Conservation (phyloP, 805 yeast genomes). For the Starmerella asiatica region DNA sequence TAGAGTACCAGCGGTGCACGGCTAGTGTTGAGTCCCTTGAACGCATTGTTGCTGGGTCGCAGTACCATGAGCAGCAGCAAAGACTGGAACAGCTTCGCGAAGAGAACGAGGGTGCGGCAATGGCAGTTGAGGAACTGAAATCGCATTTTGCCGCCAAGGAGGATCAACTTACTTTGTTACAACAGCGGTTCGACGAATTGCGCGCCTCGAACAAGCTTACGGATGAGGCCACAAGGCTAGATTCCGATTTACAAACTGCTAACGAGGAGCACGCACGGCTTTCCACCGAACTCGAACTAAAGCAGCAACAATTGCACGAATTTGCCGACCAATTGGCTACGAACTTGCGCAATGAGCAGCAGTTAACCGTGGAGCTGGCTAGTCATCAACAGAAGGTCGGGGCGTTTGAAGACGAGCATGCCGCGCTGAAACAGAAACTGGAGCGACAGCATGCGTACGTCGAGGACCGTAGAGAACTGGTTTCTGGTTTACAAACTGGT, state of each 20-base stretch:
- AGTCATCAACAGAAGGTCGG: slow-evolving; percentile 1
- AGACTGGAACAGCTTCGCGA: slow-evolving; percentile 5
- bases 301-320: slow-evolving; percentile 7
- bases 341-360: neutral
- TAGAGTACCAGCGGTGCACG: slow-evolving; percentile 78
- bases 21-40: slow-evolving; percentile 63
- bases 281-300: slow-evolving; percentile 7
- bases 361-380: neutral
- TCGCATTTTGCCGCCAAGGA: slow-evolving; percentile 7
- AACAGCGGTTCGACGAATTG: slow-evolving; percentile 3
- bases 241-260: slow-evolving; percentile 6
- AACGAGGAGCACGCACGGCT: slow-evolving; percentile 10
- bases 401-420: slow-evolving; percentile 7
- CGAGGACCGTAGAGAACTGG: slow-evolving; percentile 12
- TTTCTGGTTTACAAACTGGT: slow-evolving; percentile 19
- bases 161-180: slow-evolving; percentile 2
- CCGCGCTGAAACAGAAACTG: slow-evolving; percentile 1
- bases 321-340: neutral
- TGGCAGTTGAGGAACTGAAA: slow-evolving; percentile 25
- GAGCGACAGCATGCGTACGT: slow-evolving; percentile 5
- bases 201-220: neutral
- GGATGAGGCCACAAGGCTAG: slow-evolving; percentile 6
- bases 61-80: slow-evolving; percentile 31
- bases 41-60: slow-evolving; percentile 65
- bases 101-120: neutral